A percentile compares a stretch with the other conserved stretches of the same genome.
These are phyloP conservation scores for Epichloe glyceriae DNA, from an alignment of 2,329 filamentous ascomycete genomes.

Conservation along the genomic window DNA sequence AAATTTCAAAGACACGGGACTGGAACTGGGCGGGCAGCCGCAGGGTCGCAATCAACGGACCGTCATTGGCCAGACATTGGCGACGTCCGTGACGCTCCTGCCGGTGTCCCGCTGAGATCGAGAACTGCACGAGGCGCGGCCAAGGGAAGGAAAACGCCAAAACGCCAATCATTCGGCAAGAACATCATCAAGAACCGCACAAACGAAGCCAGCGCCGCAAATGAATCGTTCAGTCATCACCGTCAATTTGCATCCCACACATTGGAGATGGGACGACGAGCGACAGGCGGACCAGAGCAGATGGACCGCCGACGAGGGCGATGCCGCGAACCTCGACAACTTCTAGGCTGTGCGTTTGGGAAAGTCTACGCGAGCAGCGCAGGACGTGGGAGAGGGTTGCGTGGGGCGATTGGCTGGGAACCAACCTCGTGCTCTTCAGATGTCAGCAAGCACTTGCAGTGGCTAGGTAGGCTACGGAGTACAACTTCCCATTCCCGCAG, in stretches of 20 bases:
- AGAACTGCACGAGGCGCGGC: background rate
- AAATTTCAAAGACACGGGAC: background rate
- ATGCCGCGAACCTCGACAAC: no score
- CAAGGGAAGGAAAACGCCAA: background rate
- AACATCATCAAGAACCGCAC: background rate
- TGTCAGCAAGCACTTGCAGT: background rate
- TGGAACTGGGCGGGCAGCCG: background rate
- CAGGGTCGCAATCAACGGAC: background rate
- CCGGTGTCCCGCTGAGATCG: background rate
- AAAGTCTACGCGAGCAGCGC: background rate
- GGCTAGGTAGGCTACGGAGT: background rate
- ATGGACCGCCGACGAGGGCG: no score
- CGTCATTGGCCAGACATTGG: constrained; percentile 3
- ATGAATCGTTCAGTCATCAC: no score
- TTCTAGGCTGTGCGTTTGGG: no score
- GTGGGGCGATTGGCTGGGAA: constrained; percentile 2
- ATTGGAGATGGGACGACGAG: background rate
- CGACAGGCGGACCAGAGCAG: background rate
- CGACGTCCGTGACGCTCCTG: background rate
- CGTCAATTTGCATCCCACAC: background rate
- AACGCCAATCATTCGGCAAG: background rate
- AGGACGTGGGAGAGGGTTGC: background rate
- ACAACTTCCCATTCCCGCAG: background rate
- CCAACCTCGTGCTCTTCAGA: constrained; percentile 4
- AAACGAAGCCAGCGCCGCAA: no score